A percentile compares a stretch with the other conserved stretches of the same genome.
Conservation (phyloP, 2,329 filamentous ascomycete genomes). For the Fusarium sacchari region DNA sequence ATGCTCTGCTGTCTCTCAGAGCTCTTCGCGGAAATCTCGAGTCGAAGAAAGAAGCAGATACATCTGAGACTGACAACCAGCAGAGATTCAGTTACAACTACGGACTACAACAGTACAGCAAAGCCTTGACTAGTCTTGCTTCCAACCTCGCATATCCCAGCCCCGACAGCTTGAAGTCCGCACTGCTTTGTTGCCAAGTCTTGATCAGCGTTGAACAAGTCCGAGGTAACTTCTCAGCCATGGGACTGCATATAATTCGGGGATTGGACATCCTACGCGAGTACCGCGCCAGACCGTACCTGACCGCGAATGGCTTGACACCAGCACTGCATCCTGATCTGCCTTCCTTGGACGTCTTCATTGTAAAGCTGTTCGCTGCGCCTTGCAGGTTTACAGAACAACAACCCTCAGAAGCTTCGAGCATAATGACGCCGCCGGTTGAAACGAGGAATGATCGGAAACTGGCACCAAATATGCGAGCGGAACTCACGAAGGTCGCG, state of each 20-base stretch:
- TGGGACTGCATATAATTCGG: conserved; percentile 55
- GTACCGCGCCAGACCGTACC: conserved; percentile 50
- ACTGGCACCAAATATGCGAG: conserved; percentile 52
- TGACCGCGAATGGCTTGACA: conserved; percentile 44
- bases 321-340: conserved; percentile 48
- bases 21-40: conserved; percentile 54
- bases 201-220: conserved; percentile 60
- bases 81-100: conserved; percentile 47
- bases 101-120: conserved; percentile 55
- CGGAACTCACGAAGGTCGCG: conserved; percentile 48
- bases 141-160: conserved; percentile 50
- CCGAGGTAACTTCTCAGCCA: conserved; percentile 51
- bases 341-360: conserved; percentile 54
- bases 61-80: conserved; percentile 39
- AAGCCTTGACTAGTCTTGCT: conserved; percentile 53
- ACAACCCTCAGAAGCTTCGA: conserved; percentile 25
- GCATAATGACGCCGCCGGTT: conserved; percentile 28
- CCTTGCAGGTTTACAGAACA: conserved; percentile 54
- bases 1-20: conserved; percentile 54
- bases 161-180: conserved; percentile 48
- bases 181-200: conserved; percentile 58
- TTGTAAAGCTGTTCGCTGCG: conserved; percentile 55
- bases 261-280: conserved; percentile 58
- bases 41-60: conserved; percentile 42
- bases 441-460: conserved; percentile 39